Base-by-base conservation (phyloP, 768 basidiomycete species). In the Exidia glandulosa region DNA sequence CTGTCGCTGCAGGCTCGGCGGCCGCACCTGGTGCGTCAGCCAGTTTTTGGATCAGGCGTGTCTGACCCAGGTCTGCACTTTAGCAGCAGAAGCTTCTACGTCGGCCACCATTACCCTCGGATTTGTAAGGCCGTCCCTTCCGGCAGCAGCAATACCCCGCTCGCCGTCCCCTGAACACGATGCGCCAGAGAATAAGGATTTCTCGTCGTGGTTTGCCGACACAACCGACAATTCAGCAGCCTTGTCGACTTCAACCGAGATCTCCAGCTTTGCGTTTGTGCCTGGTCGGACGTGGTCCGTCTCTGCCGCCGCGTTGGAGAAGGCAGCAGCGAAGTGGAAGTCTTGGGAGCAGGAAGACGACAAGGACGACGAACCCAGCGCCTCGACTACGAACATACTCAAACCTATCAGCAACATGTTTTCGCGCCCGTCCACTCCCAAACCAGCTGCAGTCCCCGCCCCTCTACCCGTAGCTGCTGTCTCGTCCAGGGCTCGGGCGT, bases 241-340 rank as follows among this genome's bases (percentile, higher is more conserved):
- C 56, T 6, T 31, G 36, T 50, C 23, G 41, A 52, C 30, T 14
- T 36, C 27, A n/a, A 32, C 16, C 31, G 59, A 2, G 48, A 60
- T 13, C 37, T 63, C 32, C 66, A 66, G 57, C 64, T 63, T 67
- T 48, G 59, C 67, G 19, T 57, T 72, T 2, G 61, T 69, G 33
- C 60, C 66, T n/a, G 71, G 73, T 4, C 80, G 80, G 66, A 71
- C 72, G 62, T 61, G 73, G 1, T 77, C 41, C 64, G 63, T 27
- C 1, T 86, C 85, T 6, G 74, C 72, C 32, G 71, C 72, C 27
- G 82, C 86, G 1, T 67, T 86, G 7, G 78, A 75, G 7, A 77
- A 77, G 63, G 86, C 85, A 1, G 70, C 78, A 69, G 77, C 77
- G 47, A 80, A 75, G 63, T 72, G 84, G 66, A 72, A 70, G 30